phyloP scores from a whole-genome alignment of 1,139 yeast genomes.

The Geotrichum europaeum region DNA sequence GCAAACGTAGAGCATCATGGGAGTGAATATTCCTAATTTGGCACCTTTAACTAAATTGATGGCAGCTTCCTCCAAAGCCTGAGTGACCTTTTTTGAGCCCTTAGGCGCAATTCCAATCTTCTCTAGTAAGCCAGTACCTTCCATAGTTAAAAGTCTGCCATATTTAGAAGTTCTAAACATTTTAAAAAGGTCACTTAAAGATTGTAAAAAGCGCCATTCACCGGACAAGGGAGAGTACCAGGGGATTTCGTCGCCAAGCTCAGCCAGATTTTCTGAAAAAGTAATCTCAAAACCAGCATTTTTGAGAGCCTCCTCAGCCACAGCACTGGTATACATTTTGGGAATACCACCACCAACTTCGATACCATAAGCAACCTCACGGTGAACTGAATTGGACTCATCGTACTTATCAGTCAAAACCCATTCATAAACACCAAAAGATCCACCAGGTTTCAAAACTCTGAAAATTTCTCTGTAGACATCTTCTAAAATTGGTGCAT shows the following conservation, averaged over 20 bases:
- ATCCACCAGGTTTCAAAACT: conserved; percentile 96
- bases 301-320: conserved; percentile 80
- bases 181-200: conserved; percentile 69
- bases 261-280: conserved; percentile 77
- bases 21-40: conserved; percentile 77
- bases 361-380: conserved; percentile 92
- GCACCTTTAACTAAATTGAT: conserved; percentile 94
- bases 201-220: conserved; percentile 81
- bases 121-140: conserved; percentile 74
- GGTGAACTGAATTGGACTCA: conserved; percentile 79
- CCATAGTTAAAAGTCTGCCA: conserved; percentile 83
- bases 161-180: conserved; percentile 80
- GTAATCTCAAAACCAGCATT: conserved; percentile 81
- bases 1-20: conserved; percentile 88
- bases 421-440: conserved; percentile 98
- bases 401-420: conserved; percentile 94
- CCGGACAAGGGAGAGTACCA: conserved; percentile 98
- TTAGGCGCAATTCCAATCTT: conserved; percentile 83
- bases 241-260: conserved; percentile 74
- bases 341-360: conserved; percentile 99
- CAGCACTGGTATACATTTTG: conserved; percentile 82
- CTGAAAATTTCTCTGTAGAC: conserved; percentile 92
- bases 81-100: conserved; percentile 86
- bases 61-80: conserved; percentile 95
- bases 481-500: conserved; percentile 94